Conservation (phyloP, 768 basidiomycete species). For the Rubroboletus pulcherrimus region DNA sequence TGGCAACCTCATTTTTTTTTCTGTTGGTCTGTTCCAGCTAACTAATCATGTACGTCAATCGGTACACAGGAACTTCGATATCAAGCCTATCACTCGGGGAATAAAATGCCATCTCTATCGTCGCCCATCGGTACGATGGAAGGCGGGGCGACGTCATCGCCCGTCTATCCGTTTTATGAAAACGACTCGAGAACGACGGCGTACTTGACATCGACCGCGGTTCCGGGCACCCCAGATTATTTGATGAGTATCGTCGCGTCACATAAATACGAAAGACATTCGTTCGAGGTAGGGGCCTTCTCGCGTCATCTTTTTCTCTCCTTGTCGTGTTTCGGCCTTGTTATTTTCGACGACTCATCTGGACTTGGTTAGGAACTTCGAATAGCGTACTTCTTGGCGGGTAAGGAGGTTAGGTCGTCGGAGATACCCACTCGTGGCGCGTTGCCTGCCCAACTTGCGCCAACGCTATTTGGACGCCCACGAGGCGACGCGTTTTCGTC, state of each 20-base stretch:
- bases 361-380: slow-evolving; percentile 45
- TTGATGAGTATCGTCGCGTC: slow-evolving; percentile 37
- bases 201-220: slow-evolving; percentile 10
- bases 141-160: background rate
- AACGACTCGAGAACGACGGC: slow-evolving; percentile 24
- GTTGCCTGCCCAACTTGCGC: slow-evolving; percentile 22
- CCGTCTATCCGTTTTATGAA: slow-evolving; percentile 20
- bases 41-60: slow-evolving; percentile 18
- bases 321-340: background rate
- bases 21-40: background rate
- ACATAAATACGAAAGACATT: slow-evolving; percentile 39
- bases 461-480: slow-evolving; percentile 27
- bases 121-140: background rate
- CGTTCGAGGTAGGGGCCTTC: slow-evolving; percentile 42
- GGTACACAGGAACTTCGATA: slow-evolving; percentile 41
- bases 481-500: slow-evolving; percentile 32
- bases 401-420: slow-evolving; percentile 44
- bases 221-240: slow-evolving; percentile 26
- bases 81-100: slow-evolving; percentile 39
- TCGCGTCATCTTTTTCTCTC: background rate
- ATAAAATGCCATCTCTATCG: slow-evolving; percentile 22
- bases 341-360: background rate
- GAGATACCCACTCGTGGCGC: slow-evolving; percentile 28
- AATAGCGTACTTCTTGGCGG: slow-evolving; percentile 39
- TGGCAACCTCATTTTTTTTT: slow-evolving; percentile 1